Conservation (phyloP, 2,329 filamentous ascomycete species). For the Aotearoamyces nothofagi region DNA sequence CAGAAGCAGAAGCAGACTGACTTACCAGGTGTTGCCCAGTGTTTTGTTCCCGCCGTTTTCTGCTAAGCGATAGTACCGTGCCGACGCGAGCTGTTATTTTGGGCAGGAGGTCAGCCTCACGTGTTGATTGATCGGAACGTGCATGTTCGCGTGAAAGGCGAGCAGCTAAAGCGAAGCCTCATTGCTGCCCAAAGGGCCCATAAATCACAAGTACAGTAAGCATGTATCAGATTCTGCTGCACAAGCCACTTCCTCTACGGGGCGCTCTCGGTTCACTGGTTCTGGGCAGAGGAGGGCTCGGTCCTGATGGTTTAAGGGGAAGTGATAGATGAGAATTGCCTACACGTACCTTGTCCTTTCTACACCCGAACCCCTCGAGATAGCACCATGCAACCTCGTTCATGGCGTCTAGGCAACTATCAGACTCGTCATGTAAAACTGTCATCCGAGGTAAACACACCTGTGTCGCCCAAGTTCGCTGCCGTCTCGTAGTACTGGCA, state of each 20-base stretch:
- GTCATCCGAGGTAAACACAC: conserved; percentile 25
- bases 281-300: too few species aligned
- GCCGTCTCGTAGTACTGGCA: conserved; percentile 89
- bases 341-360: conserved; percentile 92
- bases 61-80: conserved; percentile 83
- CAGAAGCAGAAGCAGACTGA: conserved; percentile 16
- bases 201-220: too few species aligned
- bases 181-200: conserved; percentile 27
- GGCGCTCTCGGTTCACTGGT: too few species aligned
- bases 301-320: too few species aligned
- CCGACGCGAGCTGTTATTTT: conserved; percentile 50
- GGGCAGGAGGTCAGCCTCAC: conserved; percentile 29
- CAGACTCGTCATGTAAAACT: conserved; percentile 7
- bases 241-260: too few species aligned
- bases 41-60: conserved; percentile 82
- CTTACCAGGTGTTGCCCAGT: conserved; percentile 89
- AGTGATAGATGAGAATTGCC: too few species aligned
- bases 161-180: conserved; percentile 11
- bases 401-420: conserved; percentile 61
- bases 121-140: conserved; percentile 13
- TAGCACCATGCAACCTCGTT: conserved; percentile 96
- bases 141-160: conserved; percentile 6
- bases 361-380: conserved; percentile 88
- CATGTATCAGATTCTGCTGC: too few species aligned
- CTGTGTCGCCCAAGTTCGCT: conserved; percentile 84